Base-by-base conservation (phyloP, 2,329 filamentous ascomycete species). In the Grosmannia serpens region DNA sequence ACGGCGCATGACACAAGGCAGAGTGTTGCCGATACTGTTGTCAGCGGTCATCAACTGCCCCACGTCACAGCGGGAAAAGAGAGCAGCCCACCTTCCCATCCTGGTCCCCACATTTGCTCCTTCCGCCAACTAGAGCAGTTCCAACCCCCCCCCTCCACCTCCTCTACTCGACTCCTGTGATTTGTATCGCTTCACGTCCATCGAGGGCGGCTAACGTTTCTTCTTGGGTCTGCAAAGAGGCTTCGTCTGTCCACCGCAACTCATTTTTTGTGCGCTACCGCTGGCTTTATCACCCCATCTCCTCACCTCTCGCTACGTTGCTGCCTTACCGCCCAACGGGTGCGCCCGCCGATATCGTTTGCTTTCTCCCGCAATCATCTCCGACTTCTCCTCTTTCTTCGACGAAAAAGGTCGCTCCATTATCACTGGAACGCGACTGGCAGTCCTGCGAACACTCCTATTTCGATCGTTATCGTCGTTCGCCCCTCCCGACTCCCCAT, bases 41-140 rank as follows among this genome's bases (percentile, higher is more conserved):
- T n/a, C 17, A 44, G 20, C 41, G 20, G 41, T 44, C 41, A 17
- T 22, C 17, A 31, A 52, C 4, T 27, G 52, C 57, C 57, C 57
- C 57, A 54, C 52, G 57, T 49, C 47, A n/a, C 57, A 58, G 46
- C 24, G 57, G 52, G n/a, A 22, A 50, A 52, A 44, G 33, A 22
- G 35, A n/a, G n/a, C 54, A 59, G 35, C 53, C 57, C 46, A 55
- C 57, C 57, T 53, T 56, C 46, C 31, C 22, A 26, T 11, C 31
- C 35, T 51, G 2, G 29, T 29, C 22, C 27, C 50, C 50, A 50
- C 47, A 29, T 54, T 27, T 54, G 35, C 35, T 44, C 24, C 52
- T 27, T 26, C 52, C 26, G 53, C 53, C 24, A 41, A 47, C 52
- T 44, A 38, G 31, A 33, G 15, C 53, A 55, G 20, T 46, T 38